Evolutionary conservation across 768 basidiomycete species (phyloP).

Genomic region (Russula ochroleuca): DNA sequence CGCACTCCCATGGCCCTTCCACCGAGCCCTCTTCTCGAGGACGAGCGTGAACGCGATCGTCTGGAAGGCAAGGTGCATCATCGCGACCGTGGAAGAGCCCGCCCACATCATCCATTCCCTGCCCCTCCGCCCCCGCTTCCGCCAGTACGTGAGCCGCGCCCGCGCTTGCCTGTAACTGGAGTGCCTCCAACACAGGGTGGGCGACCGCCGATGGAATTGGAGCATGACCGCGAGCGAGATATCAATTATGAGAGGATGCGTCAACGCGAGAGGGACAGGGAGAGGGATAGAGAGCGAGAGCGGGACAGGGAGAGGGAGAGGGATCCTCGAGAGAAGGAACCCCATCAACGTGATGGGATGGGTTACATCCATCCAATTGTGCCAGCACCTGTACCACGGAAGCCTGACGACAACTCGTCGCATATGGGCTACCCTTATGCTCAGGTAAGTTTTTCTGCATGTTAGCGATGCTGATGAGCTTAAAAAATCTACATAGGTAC

Average conservation of each 20-base stretch:
- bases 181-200: slow-evolving; percentile 23
- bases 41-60: slow-evolving; percentile 25
- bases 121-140: slow-evolving; percentile 18
- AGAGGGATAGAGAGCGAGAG: slow-evolving; percentile 20
- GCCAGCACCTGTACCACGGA: slow-evolving; percentile 22
- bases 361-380: slow-evolving; percentile 25
- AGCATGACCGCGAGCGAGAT: slow-evolving; percentile 31
- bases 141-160: slow-evolving; percentile 18
- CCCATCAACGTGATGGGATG: slow-evolving; percentile 30
- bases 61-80: slow-evolving; percentile 22
- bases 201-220: slow-evolving; percentile 33
- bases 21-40: slow-evolving; percentile 22
- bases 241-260: slow-evolving; percentile 33
- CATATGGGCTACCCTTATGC: slow-evolving; percentile 15
- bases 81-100: slow-evolving; percentile 31
- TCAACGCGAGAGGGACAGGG: slow-evolving; percentile 27
- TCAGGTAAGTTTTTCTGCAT: background rate
- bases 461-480: background rate
- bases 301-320: slow-evolving; percentile 25
- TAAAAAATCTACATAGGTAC: background rate
- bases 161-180: slow-evolving; percentile 11
- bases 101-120: slow-evolving; percentile 21
- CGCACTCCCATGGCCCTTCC: slow-evolving; percentile 16
- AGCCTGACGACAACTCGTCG: slow-evolving; percentile 17
- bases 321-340: slow-evolving; percentile 29